phyloP scores from a whole-genome alignment of 2,329 filamentous ascomycete species.

The Colletotrichum chlorophyti region DNA sequence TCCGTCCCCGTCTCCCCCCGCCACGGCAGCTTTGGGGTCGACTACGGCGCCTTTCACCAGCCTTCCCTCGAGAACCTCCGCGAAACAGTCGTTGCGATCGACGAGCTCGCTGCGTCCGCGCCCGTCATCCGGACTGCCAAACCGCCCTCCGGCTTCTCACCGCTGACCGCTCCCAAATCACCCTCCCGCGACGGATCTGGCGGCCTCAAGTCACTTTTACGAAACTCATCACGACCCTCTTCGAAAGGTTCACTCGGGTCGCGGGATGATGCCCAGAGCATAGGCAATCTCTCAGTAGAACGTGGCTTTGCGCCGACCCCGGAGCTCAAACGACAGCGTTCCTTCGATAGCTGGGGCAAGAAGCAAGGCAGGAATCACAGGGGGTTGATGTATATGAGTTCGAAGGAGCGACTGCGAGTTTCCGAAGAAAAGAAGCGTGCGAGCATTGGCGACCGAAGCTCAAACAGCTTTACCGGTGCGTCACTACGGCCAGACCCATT shows the following conservation, averaged over 20 bases:
- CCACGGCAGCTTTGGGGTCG: conserved; percentile 70
- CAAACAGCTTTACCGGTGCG: conserved; percentile 45
- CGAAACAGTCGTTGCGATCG: conserved; percentile 56
- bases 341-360: conserved; percentile 68
- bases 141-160: conserved; percentile 77
- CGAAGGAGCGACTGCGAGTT: conserved; percentile 70
- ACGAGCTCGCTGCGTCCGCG: conserved; percentile 67
- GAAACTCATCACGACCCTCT: conserved; percentile 63
- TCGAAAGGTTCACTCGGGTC: conserved; percentile 64
- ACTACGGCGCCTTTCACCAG: conserved; percentile 71
- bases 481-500: conserved; percentile 53
- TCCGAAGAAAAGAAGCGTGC: conserved; percentile 69
- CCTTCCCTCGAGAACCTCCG: conserved; percentile 56
- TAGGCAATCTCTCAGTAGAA: conserved; percentile 70
- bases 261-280: conserved; percentile 64
- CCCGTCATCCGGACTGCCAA: conserved; percentile 85
- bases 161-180: conserved; percentile 69
- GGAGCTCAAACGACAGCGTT: conserved; percentile 55
- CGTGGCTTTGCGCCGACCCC: conserved; percentile 54
- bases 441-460: conserved; percentile 48
- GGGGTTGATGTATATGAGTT: conserved; percentile 76
- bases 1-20: conserved; percentile 47
- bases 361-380: conserved; percentile 60
- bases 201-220: conserved; percentile 66
- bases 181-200: conserved; percentile 54